Evolutionary conservation across 2,329 filamentous ascomycete genomes (phyloP), one percentile per base, ranked within the genome.

Genomic region (Emericellopsis atlantica): DNA sequence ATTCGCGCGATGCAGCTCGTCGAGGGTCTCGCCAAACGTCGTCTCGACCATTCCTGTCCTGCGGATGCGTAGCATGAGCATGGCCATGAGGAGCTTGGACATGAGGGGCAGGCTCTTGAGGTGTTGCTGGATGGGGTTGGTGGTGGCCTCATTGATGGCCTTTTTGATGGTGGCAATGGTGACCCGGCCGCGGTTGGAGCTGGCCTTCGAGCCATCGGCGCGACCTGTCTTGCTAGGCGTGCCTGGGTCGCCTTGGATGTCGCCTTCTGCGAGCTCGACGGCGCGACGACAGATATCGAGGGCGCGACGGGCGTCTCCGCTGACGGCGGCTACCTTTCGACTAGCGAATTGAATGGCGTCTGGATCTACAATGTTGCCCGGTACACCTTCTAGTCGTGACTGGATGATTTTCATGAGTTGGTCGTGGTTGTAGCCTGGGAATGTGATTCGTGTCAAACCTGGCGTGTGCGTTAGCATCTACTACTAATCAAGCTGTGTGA

Each of bases 321-420:
- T 93, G 36, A 98, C 93, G 32, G 92, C 90, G 5, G 92, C 92
- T 26, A 98, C 92, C 63, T 98, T 98, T 45, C 92, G 79, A 51
- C 86, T 90, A 4, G 92, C 92, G 55, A 98, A 98, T 61, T 96
- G 90, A 39, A 98, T 76, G 12, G 92, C 93, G 54, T 98, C 92
- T 2, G 86, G 69, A 45, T 95, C 87, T 33, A 98, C 90, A 36
- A 98, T 83, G 49, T 89, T 80, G 22, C 87, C 88, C 1, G 85
- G 82, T 1, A 96, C 86, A 41, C 86, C 87, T 54, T 87, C 79
- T 2, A 98, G 74, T 24, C 92, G 82, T n/a, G 88, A 94, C 54
- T 90, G 82, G 47, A 98, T 95, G 54, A 98, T 98, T 50, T 83
- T 84, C 84, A 96, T 95, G 33, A 98, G 74, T 61, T 98, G 92